Percentiles rank a stretch among this genome's conserved stretches.
Evolutionary conservation across 805 yeast species (phyloP).

Genomic region (Lipomyces spencermartinsiae): DNA sequence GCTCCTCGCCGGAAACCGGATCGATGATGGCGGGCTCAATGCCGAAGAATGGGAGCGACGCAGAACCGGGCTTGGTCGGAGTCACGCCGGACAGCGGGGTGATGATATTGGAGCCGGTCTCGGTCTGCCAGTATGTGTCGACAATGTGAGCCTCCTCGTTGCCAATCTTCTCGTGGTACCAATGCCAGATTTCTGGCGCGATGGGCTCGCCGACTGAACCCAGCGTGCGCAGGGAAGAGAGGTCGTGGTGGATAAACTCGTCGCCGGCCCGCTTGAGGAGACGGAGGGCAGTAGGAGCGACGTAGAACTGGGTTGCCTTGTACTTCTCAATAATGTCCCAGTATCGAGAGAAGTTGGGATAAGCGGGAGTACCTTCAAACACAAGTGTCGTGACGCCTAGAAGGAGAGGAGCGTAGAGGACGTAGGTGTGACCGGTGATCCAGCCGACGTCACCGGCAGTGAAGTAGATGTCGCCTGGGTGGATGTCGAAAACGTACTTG

Average conservation of each 20-base stretch:
- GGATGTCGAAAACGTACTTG: slow-evolving; percentile 91
- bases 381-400: slow-evolving; percentile 90
- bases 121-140: slow-evolving; percentile 99
- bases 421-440: slow-evolving; percentile 98
- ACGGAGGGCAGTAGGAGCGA: slow-evolving; percentile 97
- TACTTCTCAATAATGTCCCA: slow-evolving; percentile 95
- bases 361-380: slow-evolving; percentile 97
- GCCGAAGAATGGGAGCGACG: slow-evolving; percentile 96
- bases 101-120: slow-evolving; percentile 93
- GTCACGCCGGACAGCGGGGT: slow-evolving; percentile 94
- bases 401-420: slow-evolving; percentile 88
- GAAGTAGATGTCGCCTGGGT: slow-evolving; percentile 83
- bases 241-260: slow-evolving; percentile 79
- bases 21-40: slow-evolving; percentile 88
- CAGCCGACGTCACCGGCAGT: slow-evolving; percentile 99
- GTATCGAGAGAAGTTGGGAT: slow-evolving; percentile 92
- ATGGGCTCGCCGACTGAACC: slow-evolving; percentile 99
- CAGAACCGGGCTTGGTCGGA: slow-evolving; percentile 97
- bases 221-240: slow-evolving; percentile 84
- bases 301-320: slow-evolving; percentile 93
- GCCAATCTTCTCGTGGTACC: slow-evolving; percentile 95
- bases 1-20: slow-evolving; percentile 87
- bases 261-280: slow-evolving; percentile 90
- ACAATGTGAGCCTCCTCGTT: slow-evolving; percentile 85
- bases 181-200: slow-evolving; percentile 97